Evolutionary conservation across 2,329 filamentous ascomycete species (phyloP).

Genomic region (Pestalotiopsis sp.): DNA sequence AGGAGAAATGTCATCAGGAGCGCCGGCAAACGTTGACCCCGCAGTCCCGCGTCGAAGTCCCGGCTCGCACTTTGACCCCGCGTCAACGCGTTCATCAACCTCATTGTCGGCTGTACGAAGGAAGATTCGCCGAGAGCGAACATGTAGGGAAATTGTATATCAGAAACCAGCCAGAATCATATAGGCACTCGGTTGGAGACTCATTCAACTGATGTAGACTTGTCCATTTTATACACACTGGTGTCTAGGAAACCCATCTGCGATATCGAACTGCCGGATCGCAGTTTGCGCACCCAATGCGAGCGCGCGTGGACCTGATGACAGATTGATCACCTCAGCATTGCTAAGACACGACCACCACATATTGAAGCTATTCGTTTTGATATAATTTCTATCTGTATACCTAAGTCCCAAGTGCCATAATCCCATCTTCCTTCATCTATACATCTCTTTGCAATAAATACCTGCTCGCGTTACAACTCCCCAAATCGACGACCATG

Average conservation of each 20-base stretch:
- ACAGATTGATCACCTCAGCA: constrained; percentile 3
- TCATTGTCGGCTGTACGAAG: neutral
- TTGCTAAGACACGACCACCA: neutral
- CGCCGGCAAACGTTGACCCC: constrained; percentile 1
- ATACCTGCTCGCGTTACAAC: neutral
- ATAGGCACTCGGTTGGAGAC: neutral
- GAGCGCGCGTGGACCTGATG: neutral
- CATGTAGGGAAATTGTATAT: too few relatives aligned
- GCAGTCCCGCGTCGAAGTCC: constrained; percentile 1
- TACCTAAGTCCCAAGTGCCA: neutral
- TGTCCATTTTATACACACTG: neutral
- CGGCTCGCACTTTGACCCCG: neutral
- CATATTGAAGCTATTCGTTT: neutral
- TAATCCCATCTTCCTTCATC: neutral
- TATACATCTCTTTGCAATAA: neutral
- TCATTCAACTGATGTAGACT: neutral
- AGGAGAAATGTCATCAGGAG: neutral
- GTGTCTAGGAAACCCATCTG: neutral
- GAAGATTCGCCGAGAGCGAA: neutral
- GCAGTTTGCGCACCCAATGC: neutral
- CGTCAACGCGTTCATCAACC: neutral
- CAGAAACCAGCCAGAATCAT: neutral
- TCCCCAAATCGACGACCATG: constrained; percentile 16
- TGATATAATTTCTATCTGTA: neutral
- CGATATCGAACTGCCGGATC: neutral